Percentiles rank a stretch among this genome's conserved stretches.
Conservation (phyloP, 2,329 filamentous ascomycete species). For the Nemania diffusa region DNA sequence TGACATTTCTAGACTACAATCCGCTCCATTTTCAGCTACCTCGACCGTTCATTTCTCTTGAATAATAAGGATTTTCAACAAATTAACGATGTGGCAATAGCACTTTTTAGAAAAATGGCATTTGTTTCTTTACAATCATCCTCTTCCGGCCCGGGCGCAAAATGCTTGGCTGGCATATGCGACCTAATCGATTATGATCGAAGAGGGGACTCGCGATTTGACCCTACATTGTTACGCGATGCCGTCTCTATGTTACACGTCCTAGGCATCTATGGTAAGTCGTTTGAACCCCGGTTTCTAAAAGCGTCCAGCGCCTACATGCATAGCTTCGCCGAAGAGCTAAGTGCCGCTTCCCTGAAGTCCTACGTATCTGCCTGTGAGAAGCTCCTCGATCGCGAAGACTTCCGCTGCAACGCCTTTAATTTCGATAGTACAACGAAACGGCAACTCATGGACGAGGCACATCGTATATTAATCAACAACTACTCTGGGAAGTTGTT, state of each 20-base stretch:
- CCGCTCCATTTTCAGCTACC: constrained; percentile 90
- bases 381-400: constrained; percentile 76
- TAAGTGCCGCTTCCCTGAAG: constrained; percentile 72
- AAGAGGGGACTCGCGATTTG: constrained; percentile 64
- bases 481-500: constrained; percentile 74
- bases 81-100: constrained; percentile 83
- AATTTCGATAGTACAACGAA: constrained; percentile 86
- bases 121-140: constrained; percentile 53
- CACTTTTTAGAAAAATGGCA: constrained; percentile 74
- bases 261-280: constrained; percentile 80
- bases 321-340: constrained; percentile 72
- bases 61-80: constrained; percentile 75
- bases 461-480: constrained; percentile 78
- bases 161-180: constrained; percentile 71
- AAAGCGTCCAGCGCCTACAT: constrained; percentile 75
- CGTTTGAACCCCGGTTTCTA: constrained; percentile 83
- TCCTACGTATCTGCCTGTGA: constrained; percentile 79
- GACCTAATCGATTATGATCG: constrained; percentile 80
- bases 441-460: constrained; percentile 75
- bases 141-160: constrained; percentile 51
- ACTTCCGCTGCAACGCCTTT: constrained; percentile 80
- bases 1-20: constrained; percentile 64
- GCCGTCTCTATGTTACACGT: constrained; percentile 85
- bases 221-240: constrained; percentile 74
- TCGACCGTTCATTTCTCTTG: constrained; percentile 89